Conservation (phyloP, 2,329 filamentous ascomycete genomes). For the Trichoderma polysporum region DNA sequence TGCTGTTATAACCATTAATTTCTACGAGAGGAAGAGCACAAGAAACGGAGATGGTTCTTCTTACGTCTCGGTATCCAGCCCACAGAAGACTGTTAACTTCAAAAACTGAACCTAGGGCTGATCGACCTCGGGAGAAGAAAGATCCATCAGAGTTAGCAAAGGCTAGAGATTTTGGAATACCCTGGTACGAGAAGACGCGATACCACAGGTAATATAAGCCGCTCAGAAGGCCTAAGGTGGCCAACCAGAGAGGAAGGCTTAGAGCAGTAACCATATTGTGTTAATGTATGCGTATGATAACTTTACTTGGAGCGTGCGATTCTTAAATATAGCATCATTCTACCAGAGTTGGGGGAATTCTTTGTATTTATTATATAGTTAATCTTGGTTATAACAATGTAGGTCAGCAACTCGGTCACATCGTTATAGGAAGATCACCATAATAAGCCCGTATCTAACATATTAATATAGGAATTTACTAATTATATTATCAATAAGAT, state of each 20-base stretch:
- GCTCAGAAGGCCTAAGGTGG: neutral
- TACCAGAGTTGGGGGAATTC: neutral
- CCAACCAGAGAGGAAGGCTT: neutral
- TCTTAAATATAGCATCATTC: neutral
- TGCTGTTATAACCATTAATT: neutral
- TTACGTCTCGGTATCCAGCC: constrained; percentile 7
- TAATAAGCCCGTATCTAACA: too few relatives aligned
- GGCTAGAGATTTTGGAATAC: neutral
- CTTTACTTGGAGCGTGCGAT: neutral
- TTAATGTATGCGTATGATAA: neutral
- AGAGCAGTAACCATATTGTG: neutral
- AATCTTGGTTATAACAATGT: neutral
- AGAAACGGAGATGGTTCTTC: neutral
- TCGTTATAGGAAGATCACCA: too few relatives aligned
- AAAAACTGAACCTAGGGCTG: neutral
- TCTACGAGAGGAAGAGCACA: neutral
- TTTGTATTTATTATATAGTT: neutral
- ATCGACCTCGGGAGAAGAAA: constrained; percentile 1
- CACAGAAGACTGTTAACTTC: constrained; percentile 3
- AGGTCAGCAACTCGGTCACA: too few relatives aligned
- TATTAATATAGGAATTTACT: too few relatives aligned
- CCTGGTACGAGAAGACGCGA: constrained; percentile 7
- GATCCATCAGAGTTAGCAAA: constrained; percentile 9
- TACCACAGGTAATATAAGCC: constrained; percentile 11
- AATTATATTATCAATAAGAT: too few relatives aligned